Base-by-base conservation (phyloP, 441 rosid species). In the Raphanus hybrid region DNA sequence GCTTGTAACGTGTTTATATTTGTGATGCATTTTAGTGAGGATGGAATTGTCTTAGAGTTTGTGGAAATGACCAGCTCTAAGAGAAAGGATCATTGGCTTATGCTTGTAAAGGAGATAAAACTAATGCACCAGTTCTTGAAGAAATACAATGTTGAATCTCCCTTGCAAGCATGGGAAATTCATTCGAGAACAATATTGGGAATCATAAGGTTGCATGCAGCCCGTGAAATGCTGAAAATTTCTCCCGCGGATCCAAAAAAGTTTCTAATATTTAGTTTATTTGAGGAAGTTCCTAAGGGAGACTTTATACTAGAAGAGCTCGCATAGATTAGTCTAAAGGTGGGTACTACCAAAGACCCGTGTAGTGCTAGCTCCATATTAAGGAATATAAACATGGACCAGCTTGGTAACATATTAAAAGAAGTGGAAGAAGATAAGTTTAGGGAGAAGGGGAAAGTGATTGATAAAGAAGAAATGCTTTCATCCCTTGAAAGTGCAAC, bases 71-170 rank as follows among this genome's bases (percentile, higher is more conserved):
- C 97, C 23, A 90, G 98, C 83, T 93, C 97, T 23, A 23, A 23
- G 26, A 23, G 99, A 80, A 86, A 96, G 4, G 91, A 90, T 69
- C 97, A 89, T 69, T 93, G 97, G 99, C 92, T 93, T n/a, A 91
- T 91, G 45, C 85, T 93, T 41, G 71, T 77, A 0, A 92, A 87
- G 75, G 98, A 96, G 77, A 67, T 96, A 67, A 80, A 87, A 76
- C 61, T 91, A 58, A 80, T 91, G 94, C 97, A 93, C 84, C 87
- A 80, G 14, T 96, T 96, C 82, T 71, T 93, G 54, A 83, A 78
- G 41, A 87, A 84, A 65, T 84, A 69, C 23, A 80, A 84, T 41
- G 84, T 88, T 73, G 83, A 90, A 69, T 60, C 79, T 71, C 86
- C 90, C 6, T 71, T 78, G 43, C 93, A 88, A 58, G 86, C 76